Conservation (phyloP, 176 grass and related monocot genomes). For the Rhynchospora pubera region DNA sequence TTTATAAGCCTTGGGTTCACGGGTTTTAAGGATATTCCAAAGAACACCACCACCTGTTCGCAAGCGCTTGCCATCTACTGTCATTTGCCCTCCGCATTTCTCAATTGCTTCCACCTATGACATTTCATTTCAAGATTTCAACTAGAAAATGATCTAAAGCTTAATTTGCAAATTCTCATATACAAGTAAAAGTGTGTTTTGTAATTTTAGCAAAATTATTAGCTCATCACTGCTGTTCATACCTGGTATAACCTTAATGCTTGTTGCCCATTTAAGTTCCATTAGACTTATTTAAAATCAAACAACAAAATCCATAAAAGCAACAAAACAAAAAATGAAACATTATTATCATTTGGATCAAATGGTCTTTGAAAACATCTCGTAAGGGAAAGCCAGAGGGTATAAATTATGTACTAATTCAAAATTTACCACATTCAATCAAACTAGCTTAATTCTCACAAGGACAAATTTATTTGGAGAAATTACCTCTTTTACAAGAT, state of each 20-base stretch:
- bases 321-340: not conserved
- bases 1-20: constrained; percentile 91
- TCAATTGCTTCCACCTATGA: constrained; percentile 87
- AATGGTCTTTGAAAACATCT: not conserved
- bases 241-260: not conserved
- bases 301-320: not conserved
- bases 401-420: not conserved
- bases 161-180: not conserved
- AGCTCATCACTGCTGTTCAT: not conserved
- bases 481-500: constrained; percentile 86
- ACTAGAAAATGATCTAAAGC: not conserved
- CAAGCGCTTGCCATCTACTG: constrained; percentile 70
- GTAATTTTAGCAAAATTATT: not conserved
- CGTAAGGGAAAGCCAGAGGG: not conserved
- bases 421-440: not conserved
- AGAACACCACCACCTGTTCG: constrained; percentile 89
- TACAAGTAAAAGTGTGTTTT: not conserved
- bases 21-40: constrained; percentile 93
- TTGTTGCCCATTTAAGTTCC: not conserved
- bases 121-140: constrained; percentile 4
- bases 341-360: not conserved
- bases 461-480: not conserved
- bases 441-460: not conserved
- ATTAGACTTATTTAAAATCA: not conserved
- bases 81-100: constrained; percentile 74